A percentile compares a stretch with the other conserved stretches of the same genome.
Evolutionary conservation across 2,329 filamentous ascomycete genomes (phyloP).

Genomic region (Trichoderma sp.): DNA sequence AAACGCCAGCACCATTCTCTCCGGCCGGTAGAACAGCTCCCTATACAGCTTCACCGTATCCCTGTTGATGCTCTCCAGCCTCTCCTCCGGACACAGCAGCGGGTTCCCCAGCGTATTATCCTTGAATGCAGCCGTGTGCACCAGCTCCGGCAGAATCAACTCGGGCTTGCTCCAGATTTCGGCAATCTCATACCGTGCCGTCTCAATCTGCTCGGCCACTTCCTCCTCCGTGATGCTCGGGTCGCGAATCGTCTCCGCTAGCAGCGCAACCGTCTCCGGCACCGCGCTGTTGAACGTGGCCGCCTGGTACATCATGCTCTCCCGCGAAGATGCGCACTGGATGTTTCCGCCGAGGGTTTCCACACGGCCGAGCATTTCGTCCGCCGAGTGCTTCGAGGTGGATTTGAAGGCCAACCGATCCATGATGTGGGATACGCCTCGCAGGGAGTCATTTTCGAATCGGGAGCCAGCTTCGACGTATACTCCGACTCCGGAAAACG

Average conservation of each 20-base stretch:
- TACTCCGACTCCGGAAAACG: slow-evolving; percentile 92
- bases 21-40: slow-evolving; percentile 80
- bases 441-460: slow-evolving; percentile 82
- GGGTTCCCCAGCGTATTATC: slow-evolving; percentile 96
- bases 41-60: slow-evolving; percentile 76
- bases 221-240: slow-evolving; percentile 84
- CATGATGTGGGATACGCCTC: slow-evolving; percentile 93
- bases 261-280: slow-evolving; percentile 74
- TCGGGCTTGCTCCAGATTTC: slow-evolving; percentile 99
- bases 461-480: slow-evolving; percentile 95
- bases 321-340: slow-evolving; percentile 91
- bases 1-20: slow-evolving; percentile 92
- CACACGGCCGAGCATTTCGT: slow-evolving; percentile 84
- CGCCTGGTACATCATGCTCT: slow-evolving; percentile 98
- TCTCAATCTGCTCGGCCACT: slow-evolving; percentile 82
- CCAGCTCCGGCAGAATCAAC: slow-evolving; percentile 89
- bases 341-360: slow-evolving; percentile 93
- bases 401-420: slow-evolving; percentile 94
- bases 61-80: slow-evolving; percentile 73
- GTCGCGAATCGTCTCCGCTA: slow-evolving; percentile 92
- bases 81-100: slow-evolving; percentile 83
- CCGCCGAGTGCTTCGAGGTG: slow-evolving; percentile 69
- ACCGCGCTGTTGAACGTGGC: slow-evolving; percentile 96
- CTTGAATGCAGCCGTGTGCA: slow-evolving; percentile 94
- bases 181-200: slow-evolving; percentile 90